Evolutionary conservation across 2,329 filamentous ascomycete genomes (phyloP).

Genomic region (Metarhizium sp.): DNA sequence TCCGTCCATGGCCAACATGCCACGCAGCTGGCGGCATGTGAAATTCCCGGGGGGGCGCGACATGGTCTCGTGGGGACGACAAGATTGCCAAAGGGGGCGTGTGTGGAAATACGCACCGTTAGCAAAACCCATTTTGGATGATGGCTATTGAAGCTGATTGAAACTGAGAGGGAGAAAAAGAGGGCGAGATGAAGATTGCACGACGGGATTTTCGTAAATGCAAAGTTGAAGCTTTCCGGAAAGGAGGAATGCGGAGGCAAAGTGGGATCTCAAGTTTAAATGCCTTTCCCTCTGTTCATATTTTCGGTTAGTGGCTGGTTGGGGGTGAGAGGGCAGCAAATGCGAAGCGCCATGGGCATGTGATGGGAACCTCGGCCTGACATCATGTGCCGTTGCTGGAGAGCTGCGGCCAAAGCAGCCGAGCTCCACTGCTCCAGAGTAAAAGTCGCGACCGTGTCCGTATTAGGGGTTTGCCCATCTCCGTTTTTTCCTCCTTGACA

Average conservation of each 20-base stretch:
- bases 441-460: too few relatives aligned
- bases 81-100: too few relatives aligned
- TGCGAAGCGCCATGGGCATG: background rate
- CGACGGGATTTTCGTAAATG: background rate
- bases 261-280: background rate
- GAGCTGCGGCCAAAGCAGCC: too few relatives aligned
- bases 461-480: too few relatives aligned
- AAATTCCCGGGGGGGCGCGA: background rate
- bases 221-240: background rate
- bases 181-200: background rate
- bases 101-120: slow-evolving; percentile 39
- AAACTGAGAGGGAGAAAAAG: background rate
- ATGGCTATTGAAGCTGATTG: background rate
- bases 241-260: background rate
- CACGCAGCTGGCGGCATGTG: background rate
- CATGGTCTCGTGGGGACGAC: background rate
- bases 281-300: background rate
- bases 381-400: slow-evolving; percentile 2
- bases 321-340: background rate
- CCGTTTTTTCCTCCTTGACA: background rate
- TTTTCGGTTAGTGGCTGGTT: background rate
- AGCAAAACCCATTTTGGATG: slow-evolving; percentile 58
- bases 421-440: too few relatives aligned
- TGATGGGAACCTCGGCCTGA: slow-evolving; percentile 6
- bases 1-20: too few relatives aligned